Conservation (phyloP, 2,329 filamentous ascomycete species). For the Cordyceps militaris region DNA sequence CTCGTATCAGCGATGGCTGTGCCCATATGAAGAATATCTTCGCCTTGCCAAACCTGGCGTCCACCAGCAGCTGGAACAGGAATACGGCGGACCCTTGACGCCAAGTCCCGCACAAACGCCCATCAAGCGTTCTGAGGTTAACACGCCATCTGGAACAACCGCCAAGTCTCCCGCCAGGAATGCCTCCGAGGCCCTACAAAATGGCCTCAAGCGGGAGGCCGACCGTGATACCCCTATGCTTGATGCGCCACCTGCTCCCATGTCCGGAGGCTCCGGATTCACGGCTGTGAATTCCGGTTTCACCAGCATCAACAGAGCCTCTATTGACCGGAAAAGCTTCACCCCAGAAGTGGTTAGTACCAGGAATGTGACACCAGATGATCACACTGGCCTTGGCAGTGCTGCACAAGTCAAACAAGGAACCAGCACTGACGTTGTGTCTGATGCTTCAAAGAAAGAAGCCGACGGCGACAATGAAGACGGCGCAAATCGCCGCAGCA, state of each 20-base stretch:
- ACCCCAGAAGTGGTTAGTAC: slow-evolving; percentile 58
- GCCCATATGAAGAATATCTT: slow-evolving; percentile 93
- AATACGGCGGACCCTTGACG: slow-evolving; percentile 87
- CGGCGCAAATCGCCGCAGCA: slow-evolving; percentile 69
- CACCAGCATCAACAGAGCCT: slow-evolving; percentile 56
- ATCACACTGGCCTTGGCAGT: slow-evolving; percentile 38
- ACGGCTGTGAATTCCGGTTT: slow-evolving; percentile 49
- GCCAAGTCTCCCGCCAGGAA: slow-evolving; percentile 61
- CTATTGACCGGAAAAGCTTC: slow-evolving; percentile 44
- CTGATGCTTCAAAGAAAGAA: slow-evolving; percentile 43
- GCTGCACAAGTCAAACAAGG: slow-evolving; percentile 70
- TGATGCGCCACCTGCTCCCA: slow-evolving; percentile 35
- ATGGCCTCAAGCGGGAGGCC: slow-evolving; percentile 36
- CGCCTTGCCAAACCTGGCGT: slow-evolving; percentile 86
- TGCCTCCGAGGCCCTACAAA: slow-evolving; percentile 47
- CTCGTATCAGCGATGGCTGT: slow-evolving; percentile 94
- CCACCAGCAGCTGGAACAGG: slow-evolving; percentile 89
- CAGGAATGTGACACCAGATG: slow-evolving; percentile 54
- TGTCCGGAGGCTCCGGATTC: slow-evolving; percentile 42
- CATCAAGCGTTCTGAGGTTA: slow-evolving; percentile 56
- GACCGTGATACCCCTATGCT: slow-evolving; percentile 43
- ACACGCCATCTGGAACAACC: slow-evolving; percentile 51
- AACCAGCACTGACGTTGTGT: slow-evolving; percentile 50
- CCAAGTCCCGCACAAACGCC: slow-evolving; percentile 65
- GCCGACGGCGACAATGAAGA: slow-evolving; percentile 52